phyloP scores from a whole-genome alignment of 2,329 filamentous ascomycete species.

The Mycosphaerella sp. region DNA sequence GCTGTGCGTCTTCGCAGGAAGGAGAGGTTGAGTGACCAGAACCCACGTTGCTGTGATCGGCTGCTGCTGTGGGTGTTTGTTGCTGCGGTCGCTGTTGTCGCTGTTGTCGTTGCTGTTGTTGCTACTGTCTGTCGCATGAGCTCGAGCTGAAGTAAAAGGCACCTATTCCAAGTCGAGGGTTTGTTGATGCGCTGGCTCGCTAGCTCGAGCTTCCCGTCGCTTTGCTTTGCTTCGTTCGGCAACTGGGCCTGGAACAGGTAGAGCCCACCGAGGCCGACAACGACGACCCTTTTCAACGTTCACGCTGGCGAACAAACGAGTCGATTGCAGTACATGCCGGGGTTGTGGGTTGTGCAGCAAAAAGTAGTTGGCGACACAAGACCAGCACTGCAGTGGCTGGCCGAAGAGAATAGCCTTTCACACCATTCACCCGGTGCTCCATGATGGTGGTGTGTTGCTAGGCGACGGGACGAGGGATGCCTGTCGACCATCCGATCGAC shows the following conservation, averaged over 20 bases:
- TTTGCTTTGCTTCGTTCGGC: neutral
- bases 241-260: neutral
- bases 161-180: neutral
- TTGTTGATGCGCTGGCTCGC: neutral
- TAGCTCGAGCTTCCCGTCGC: neutral
- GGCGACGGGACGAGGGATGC: neutral
- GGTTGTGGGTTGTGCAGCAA: neutral
- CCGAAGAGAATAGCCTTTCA: neutral
- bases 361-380: neutral
- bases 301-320: neutral
- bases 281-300: neutral
- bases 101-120: no score
- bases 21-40: neutral
- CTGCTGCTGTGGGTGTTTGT: neutral
- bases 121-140: neutral
- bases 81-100: no score
- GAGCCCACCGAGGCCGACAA: neutral
- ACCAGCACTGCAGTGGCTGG: conserved; percentile 7
- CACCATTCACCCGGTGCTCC: neutral
- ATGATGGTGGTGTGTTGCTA: neutral
- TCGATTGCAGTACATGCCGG: neutral
- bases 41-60: neutral
- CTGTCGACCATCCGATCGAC: neutral
- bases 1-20: conserved; percentile 3
- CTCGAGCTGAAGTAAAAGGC: no score